Conservation (phyloP, 1,284 basidiomycete genomes). For the Rhodotorula sp. region DNA sequence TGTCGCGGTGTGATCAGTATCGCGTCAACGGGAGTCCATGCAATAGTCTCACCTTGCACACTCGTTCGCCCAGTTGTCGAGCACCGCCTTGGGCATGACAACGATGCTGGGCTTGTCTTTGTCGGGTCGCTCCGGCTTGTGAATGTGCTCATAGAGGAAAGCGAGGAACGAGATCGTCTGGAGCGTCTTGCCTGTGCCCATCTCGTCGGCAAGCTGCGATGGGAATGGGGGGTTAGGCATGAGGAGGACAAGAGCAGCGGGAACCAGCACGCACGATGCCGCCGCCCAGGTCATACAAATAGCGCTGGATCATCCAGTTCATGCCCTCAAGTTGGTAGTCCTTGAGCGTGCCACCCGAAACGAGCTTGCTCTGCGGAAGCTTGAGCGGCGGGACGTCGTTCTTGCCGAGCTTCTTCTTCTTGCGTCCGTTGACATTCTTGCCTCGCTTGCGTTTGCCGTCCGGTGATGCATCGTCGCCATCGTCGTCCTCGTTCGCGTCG, state of each 20-base stretch:
- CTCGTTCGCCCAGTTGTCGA: constrained; percentile 38
- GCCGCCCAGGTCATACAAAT: constrained; percentile 63
- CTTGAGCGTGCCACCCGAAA: constrained; percentile 71
- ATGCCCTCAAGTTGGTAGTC: constrained; percentile 92
- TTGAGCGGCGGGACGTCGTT: constrained; percentile 12
- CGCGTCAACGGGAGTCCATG: too few relatives aligned
- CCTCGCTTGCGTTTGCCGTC: neutral
- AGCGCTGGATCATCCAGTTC: constrained; percentile 89
- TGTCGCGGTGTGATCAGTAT: neutral
- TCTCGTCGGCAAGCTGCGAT: constrained; percentile 31
- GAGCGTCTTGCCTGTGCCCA: constrained; percentile 70
- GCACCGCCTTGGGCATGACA: constrained; percentile 53
- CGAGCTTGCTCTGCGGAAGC: constrained; percentile 10
- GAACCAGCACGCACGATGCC: constrained; percentile 8
- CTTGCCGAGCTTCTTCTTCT: constrained; percentile 11
- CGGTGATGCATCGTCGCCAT: neutral
- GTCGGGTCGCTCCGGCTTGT: neutral
- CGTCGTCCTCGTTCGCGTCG: neutral
- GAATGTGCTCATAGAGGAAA: constrained; percentile 59
- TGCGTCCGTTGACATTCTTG: neutral
- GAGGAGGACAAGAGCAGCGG: neutral
- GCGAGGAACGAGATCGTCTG: constrained; percentile 91
- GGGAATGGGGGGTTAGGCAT: too few relatives aligned
- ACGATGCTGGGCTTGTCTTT: constrained; percentile 86
- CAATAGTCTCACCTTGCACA: constrained; percentile 16